Base-by-base conservation (phyloP, 805 yeast species). In the Kuraishia hungarica region DNA sequence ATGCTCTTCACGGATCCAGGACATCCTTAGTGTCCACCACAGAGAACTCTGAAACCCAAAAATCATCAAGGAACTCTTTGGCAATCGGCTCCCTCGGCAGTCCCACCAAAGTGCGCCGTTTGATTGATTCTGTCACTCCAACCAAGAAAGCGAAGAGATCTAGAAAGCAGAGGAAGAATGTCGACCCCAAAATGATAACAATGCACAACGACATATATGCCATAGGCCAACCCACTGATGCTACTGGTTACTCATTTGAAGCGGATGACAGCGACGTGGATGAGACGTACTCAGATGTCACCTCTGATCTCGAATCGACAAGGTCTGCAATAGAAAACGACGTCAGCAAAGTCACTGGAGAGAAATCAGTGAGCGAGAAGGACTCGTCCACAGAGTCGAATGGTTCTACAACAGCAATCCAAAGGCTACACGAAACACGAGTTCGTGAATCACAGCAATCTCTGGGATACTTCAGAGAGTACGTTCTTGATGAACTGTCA, bases 401-500 rank as follows among this genome's bases (percentile, higher is more conserved):
- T 15, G 24, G 20, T 2, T 23, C 20, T 6, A 48, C 29, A 13
- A 6, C 10, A 22, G 19, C 15, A 24, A 48, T 2, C 17, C 28
- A 20, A 48, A 20, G n/a, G 29, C 15, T 20, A 23, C 51, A 35
- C 19, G 66, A 60, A 50, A 39, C 22, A 15, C 52, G 50, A 19
- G 58, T 62, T 2, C 56, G 56, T 46, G 57, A 59, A 22, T 58
- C 60, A 6, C 65, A 61, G 26, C 55, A 47, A 35, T 47, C 55
- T 6, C 55, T 54, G 26, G 65, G 65, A 2, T 58, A 60, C 21
- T 60, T 62, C 52, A 56, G 53, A 22, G 65, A 62, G 39, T 53
- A 49, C 21, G 29, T 58, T 1, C 26, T 54, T 15, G 62, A 57
- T 19, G 58, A 57, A 8, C 23, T 55, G 10, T 57, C 55, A 20